phyloP scores from a whole-genome alignment of 2,329 filamentous ascomycete species.

The Ambrosiella cleistominuta region DNA sequence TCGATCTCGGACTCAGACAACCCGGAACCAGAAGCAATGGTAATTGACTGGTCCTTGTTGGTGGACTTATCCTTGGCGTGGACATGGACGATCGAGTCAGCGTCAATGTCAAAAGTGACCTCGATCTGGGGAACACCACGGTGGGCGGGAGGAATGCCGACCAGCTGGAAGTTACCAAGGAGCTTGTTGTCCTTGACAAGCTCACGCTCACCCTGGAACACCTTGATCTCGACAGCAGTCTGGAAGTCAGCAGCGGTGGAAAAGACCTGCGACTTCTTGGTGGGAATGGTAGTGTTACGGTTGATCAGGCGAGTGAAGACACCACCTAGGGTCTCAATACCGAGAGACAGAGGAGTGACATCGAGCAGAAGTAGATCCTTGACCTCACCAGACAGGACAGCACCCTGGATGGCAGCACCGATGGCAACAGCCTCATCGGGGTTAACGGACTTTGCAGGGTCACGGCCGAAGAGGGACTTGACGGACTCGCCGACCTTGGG shows the following conservation, averaged over 20 bases:
- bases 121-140: slow-evolving; percentile 92
- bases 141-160: slow-evolving; percentile 89
- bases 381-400: slow-evolving; percentile 88
- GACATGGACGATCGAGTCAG: slow-evolving; percentile 94
- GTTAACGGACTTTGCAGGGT: slow-evolving; percentile 96
- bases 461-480: slow-evolving; percentile 90
- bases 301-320: slow-evolving; percentile 97
- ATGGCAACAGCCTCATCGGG: slow-evolving; percentile 96
- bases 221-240: slow-evolving; percentile 98
- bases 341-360: slow-evolving; percentile 86
- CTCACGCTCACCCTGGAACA: slow-evolving; percentile 99
- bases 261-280: slow-evolving; percentile 98
- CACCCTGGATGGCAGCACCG: slow-evolving; percentile 92
- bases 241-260: slow-evolving; percentile 96
- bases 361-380: slow-evolving; percentile 91
- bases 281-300: slow-evolving; percentile 97
- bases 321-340: slow-evolving; percentile 96
- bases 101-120: slow-evolving; percentile 97
- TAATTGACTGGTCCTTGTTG: slow-evolving; percentile 99
- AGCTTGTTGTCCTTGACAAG: slow-evolving; percentile 98
- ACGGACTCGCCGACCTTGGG: slow-evolving; percentile 93
- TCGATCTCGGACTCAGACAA: slow-evolving; percentile 89
- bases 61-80: slow-evolving; percentile 98
- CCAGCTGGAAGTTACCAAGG: slow-evolving; percentile 97
- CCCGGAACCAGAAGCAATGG: slow-evolving; percentile 93